A percentile compares a stretch with the other conserved stretches of the same genome.
phyloP scores from a whole-genome alignment of 2,329 filamentous ascomycete genomes.

The Cladosporium sphaerospermum region DNA sequence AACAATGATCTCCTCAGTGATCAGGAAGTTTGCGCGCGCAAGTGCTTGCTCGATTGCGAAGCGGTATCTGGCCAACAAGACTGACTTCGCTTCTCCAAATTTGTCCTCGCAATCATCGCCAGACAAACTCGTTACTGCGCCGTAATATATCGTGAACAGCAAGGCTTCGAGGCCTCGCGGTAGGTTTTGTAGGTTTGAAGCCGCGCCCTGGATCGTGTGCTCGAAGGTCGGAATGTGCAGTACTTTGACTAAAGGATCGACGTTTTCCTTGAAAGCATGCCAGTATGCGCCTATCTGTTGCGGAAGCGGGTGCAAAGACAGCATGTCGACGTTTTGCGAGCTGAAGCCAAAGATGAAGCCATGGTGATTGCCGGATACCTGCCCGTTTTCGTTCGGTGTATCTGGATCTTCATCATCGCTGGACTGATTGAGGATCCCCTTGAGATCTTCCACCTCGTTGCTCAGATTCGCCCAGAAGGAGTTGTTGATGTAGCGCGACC shows the following conservation, averaged over 20 bases:
- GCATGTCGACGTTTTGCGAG: slow-evolving; percentile 62
- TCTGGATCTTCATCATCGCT: slow-evolving; percentile 54
- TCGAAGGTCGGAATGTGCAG: slow-evolving; percentile 64
- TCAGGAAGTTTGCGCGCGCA: slow-evolving; percentile 56
- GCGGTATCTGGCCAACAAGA: slow-evolving; percentile 50
- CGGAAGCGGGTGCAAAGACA: slow-evolving; percentile 57
- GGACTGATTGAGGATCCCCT: slow-evolving; percentile 56
- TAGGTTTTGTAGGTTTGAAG: slow-evolving; percentile 54
- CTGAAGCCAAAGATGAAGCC: slow-evolving; percentile 68
- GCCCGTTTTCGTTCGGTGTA: slow-evolving; percentile 34
- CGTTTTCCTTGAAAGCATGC: slow-evolving; percentile 66
- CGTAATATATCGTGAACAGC: slow-evolving; percentile 58
- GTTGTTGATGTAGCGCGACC: slow-evolving; percentile 67
- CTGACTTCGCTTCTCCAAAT: slow-evolving; percentile 48
- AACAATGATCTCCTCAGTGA: slow-evolving; percentile 55
- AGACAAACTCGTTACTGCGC: slow-evolving; percentile 48
- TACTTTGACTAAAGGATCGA: slow-evolving; percentile 66
- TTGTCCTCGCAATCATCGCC: slow-evolving; percentile 41
- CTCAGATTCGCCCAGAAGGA: slow-evolving; percentile 71
- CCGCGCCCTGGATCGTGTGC: slow-evolving; percentile 54
- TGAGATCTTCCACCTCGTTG: slow-evolving; percentile 63
- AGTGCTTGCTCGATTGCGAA: slow-evolving; percentile 60
- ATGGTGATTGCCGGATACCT: slow-evolving; percentile 49
- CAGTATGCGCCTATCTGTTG: slow-evolving; percentile 63
- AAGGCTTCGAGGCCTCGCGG: slow-evolving; percentile 52